Evolutionary conservation across 306 rosid species (phyloP), one percentile per base, ranked within the genome.

Genomic region (Ochetophila trinervis): DNA sequence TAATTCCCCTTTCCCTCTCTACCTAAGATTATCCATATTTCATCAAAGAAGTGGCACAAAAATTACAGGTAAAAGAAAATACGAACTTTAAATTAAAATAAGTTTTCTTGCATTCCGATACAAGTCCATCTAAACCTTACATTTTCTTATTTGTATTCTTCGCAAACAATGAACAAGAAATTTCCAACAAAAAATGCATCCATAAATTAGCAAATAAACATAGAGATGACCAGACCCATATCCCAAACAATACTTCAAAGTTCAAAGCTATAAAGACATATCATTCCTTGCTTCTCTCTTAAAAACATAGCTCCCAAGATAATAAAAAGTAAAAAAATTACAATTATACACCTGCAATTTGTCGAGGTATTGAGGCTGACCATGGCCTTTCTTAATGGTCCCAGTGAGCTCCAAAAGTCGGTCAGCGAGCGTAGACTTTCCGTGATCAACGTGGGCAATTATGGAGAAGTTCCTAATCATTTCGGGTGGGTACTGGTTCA

Each of bases 1-100:
- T 89, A 70, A 92, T 89, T 57, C 98, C 98, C 66, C 96, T 84
- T 76, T 89, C 95, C 78, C 96, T 84, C 79, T 91, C 96, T 73
- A 91, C 97, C 96, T 91, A 81, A 55, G 54, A 68, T 18, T 78
- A 54, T 50, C 65, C 75, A 67, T 21, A 65, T 65, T 35, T 66
- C 74, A 71, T 53, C 68, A 71, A 58, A 61, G 27, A 48, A 72
- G 62, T 14, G 16, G 53, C 57, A 45, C 2, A 55, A 18, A 10
- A 16, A 58, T 11, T 13, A 56, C 45, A 62, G 53, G 16, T 52
- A 17, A 11, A 11, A 47, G 15, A 50, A n/a, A n/a, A 50, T 4
- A 50, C 6, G 2, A 50, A 21, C 8, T 40, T 3, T 40, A 40
- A 40, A 40, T 8, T 40, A 40, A 40, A 8, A 40, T 40, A 40